Conservation (phyloP, 805 yeast species). For the Wickerhamiella brachini region DNA sequence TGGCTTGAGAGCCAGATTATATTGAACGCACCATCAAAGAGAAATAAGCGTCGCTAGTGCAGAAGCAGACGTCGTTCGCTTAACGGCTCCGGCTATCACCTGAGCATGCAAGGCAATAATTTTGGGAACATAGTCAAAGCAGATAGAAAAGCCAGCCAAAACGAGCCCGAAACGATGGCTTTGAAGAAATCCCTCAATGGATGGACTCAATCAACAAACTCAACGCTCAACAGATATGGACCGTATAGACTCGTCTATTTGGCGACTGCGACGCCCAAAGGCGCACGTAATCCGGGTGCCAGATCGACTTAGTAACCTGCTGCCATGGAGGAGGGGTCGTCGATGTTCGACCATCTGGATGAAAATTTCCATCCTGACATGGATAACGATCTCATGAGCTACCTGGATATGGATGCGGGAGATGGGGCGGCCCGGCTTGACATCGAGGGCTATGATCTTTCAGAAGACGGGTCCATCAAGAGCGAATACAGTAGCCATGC, state of each 20-base stretch:
- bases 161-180: no score
- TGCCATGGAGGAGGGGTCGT: slow-evolving; percentile 1
- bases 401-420: background rate
- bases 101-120: no score
- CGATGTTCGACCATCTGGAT: background rate
- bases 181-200: no score
- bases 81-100: no score
- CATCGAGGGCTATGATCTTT: background rate
- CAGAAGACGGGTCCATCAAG: background rate
- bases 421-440: background rate
- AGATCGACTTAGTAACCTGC: background rate
- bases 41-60: no score
- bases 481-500: background rate
- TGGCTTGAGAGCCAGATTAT: no score
- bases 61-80: no score
- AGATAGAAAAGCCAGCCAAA: no score
- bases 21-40: no score
- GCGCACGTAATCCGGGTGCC: background rate
- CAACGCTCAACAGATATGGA: background rate
- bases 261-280: no score
- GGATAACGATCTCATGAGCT: slow-evolving; percentile 1
- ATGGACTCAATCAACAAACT: background rate
- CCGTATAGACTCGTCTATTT: no score
- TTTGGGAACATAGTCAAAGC: no score
- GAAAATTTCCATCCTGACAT: background rate